Percentiles rank a stretch among this genome's conserved stretches.
Conservation (phyloP, 805 yeast genomes). For the Zygosaccharomyces gambellarensis region DNA sequence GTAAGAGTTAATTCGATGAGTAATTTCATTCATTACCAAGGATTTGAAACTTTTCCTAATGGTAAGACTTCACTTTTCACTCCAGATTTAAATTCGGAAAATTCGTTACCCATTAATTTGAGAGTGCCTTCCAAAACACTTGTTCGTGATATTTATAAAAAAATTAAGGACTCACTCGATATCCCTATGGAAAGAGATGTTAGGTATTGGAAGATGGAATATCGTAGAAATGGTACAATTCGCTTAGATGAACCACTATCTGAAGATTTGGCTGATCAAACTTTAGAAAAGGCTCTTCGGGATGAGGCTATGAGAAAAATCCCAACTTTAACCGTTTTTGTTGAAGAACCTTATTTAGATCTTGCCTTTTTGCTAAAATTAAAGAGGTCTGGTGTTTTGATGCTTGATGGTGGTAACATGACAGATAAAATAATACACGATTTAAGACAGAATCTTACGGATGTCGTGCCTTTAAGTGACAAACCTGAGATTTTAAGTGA, state of each 20-base stretch:
- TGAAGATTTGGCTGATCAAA: constrained; percentile 28
- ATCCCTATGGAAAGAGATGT: constrained; percentile 37
- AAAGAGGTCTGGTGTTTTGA: constrained; percentile 13
- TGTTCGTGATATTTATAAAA: constrained; percentile 45
- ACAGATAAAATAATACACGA: constrained; percentile 23
- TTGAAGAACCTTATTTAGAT: constrained; percentile 51
- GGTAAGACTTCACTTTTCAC: constrained; percentile 43
- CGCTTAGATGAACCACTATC: constrained; percentile 50
- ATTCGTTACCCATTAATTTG: constrained; percentile 44
- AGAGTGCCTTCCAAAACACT: constrained; percentile 55
- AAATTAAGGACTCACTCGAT: constrained; percentile 44
- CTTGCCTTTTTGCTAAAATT: constrained; percentile 18
- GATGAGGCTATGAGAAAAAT: constrained; percentile 42
- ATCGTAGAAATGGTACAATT: constrained; percentile 65
- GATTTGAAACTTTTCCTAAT: constrained; percentile 75
- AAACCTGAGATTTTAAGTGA: constrained; percentile 13
- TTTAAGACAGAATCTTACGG: constrained; percentile 17
- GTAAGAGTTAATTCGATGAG: constrained; percentile 52
- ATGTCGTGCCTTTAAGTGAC: constrained; percentile 9
- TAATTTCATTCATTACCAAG: constrained; percentile 56
- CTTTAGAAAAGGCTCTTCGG: constrained; percentile 50
- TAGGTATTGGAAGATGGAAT: constrained; percentile 60
- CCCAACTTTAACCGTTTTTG: constrained; percentile 50
- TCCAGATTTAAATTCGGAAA: constrained; percentile 43
- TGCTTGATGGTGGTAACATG: constrained; percentile 11